Percentiles rank a stretch among this genome's conserved stretches.
Evolutionary conservation across 768 basidiomycete genomes (phyloP).

Genomic region (Pleurotus cornucopiae): DNA sequence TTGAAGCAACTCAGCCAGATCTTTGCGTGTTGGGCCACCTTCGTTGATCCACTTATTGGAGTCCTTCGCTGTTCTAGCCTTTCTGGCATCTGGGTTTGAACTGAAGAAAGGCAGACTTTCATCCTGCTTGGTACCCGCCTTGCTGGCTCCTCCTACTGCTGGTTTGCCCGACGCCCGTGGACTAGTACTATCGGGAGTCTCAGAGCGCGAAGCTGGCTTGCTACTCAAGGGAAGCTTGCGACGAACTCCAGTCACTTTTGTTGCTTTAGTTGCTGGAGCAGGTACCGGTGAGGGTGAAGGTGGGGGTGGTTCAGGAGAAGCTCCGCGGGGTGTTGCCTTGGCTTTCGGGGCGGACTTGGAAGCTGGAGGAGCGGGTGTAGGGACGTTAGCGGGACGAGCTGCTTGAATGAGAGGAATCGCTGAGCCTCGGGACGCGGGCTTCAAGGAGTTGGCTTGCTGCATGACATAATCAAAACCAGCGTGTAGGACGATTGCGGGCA

Average conservation of each 20-base stretch:
- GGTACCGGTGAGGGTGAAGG: slow-evolving; percentile 46
- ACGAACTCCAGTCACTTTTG: slow-evolving; percentile 62
- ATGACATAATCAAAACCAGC: slow-evolving; percentile 84
- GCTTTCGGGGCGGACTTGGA: slow-evolving; percentile 16
- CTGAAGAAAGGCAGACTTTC: slow-evolving; percentile 43
- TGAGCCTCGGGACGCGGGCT: slow-evolving; percentile 84
- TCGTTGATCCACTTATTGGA: slow-evolving; percentile 83
- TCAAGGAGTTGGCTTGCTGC: slow-evolving; percentile 81
- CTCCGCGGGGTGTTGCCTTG: slow-evolving; percentile 18
- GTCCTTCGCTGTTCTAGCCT: slow-evolving; percentile 69
- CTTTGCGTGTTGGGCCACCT: slow-evolving; percentile 76
- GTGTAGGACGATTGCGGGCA: slow-evolving; percentile 69
- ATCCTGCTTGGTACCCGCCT: slow-evolving; percentile 36
- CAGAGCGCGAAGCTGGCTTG: slow-evolving; percentile 45
- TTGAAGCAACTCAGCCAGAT: slow-evolving; percentile 81
- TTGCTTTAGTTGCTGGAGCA: slow-evolving; percentile 27
- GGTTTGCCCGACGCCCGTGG: slow-evolving; percentile 29
- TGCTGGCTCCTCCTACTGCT: slow-evolving; percentile 36
- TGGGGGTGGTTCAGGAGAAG: slow-evolving; percentile 26
- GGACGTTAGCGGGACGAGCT: slow-evolving; percentile 50
- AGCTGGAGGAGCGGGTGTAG: slow-evolving; percentile 21
- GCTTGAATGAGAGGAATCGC: slow-evolving; percentile 88
- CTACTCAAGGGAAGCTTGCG: slow-evolving; percentile 66
- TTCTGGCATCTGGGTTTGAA: slow-evolving; percentile 59
- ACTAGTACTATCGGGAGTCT: slow-evolving; percentile 34